Evolutionary conservation across 257 asterid species (phyloP).

Genomic region (Nicotiana knightiana): DNA sequence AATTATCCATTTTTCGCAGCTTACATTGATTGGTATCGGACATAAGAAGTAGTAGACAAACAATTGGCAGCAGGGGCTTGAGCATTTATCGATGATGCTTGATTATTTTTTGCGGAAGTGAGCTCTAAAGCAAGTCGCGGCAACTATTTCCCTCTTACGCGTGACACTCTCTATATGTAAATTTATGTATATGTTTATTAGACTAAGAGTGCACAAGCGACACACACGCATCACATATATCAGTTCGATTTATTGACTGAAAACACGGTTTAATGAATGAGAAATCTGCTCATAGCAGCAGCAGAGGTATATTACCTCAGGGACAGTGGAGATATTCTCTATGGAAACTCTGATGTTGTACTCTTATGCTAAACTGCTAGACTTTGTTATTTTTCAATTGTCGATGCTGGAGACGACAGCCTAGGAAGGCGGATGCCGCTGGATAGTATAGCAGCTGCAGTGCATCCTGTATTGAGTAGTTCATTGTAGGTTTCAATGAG

Average conservation of each 20-base stretch:
- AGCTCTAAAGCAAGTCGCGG: background rate
- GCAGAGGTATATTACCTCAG: conserved; percentile 4
- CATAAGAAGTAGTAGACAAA: conserved; percentile 3
- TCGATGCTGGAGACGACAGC: background rate
- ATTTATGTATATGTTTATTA: conserved; percentile 3
- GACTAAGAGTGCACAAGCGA: conserved; percentile 3
- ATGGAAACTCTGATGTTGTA: background rate
- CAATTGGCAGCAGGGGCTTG: background rate
- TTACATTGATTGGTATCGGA: conserved; percentile 13
- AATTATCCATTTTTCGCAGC: background rate
- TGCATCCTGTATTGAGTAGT: background rate
- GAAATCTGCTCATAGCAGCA: background rate
- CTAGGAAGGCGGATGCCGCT: background rate
- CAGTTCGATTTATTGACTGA: background rate
- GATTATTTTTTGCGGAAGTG: background rate
- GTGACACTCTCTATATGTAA: conserved; percentile 2
- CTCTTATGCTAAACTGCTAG: too few species aligned
- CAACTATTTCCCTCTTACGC: background rate
- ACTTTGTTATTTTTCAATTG: too few species aligned
- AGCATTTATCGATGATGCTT: background rate
- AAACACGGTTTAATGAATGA: background rate
- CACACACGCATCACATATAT: background rate
- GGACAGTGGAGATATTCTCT: background rate
- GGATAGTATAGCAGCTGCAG: background rate
- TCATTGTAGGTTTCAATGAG: background rate